Base-by-base conservation (phyloP, 75 land plant genomes). In the Gnetum montanum region DNA sequence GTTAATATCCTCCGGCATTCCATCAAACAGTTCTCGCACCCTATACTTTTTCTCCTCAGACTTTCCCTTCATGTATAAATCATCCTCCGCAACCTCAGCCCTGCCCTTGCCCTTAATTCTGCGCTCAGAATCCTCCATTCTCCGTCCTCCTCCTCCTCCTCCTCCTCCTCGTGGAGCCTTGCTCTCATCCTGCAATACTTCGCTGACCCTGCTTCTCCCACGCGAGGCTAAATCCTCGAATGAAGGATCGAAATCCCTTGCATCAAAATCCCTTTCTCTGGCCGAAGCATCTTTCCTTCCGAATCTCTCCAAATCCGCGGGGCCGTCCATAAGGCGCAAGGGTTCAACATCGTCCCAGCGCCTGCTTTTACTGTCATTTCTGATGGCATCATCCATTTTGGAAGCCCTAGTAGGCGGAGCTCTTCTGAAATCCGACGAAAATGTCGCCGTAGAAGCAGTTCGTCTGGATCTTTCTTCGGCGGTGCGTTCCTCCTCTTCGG, bases 271-370 rank as follows among this genome's bases (percentile, higher is more conserved):
- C 52, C 72, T 75, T 12, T 82, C 90, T n/a, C 80, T 69, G 27
- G 51, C 31, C 53, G 68, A 79, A 1, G 58, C 70, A 59, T 47
- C 65, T 58, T 72, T 68, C 34, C 37, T 18, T 44, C 73, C 77
- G 54, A 38, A 34, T 49, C 35, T 67, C 31, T 79, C 78, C 8
- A 12, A 19, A 37, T 67, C 34, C 29, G 29, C 20, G 23, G 45
- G 29, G 51, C 25, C 29, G 44, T 36, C 16, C 34, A 50, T 31
- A 60, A 27, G 30, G 31, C 62, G 25, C 15, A 29, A 46, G 57
- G 19, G 7, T 65, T 77, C 82, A 18, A 62, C 19, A 37, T 76
- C 84, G 53, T 85, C 88, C 84, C 84, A 81, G 61, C 50, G 77
- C 35, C 65, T 72, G 5, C 61, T 15, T 33, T 66, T 36, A 57